phyloP scores from a whole-genome alignment of 1,139 yeast species.

The Nakaseomyces glabratus region DNA sequence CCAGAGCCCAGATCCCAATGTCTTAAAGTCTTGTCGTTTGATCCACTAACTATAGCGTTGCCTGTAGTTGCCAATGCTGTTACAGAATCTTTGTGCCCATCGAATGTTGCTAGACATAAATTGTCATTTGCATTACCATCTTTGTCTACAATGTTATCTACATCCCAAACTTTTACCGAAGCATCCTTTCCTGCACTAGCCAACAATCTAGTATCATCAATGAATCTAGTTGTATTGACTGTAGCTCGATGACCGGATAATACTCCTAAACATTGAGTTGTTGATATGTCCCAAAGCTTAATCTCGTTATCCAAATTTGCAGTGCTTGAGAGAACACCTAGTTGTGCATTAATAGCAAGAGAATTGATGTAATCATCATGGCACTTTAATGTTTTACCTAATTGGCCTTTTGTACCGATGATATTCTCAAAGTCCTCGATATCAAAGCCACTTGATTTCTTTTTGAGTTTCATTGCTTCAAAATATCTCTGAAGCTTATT shows the following conservation, averaged over 20 bases:
- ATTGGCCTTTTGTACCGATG: background rate
- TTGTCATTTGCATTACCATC: background rate
- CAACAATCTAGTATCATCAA: slow-evolving; percentile 36
- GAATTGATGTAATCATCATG: slow-evolving; percentile 39
- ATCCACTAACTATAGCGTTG: slow-evolving; percentile 61
- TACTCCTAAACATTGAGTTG: slow-evolving; percentile 40
- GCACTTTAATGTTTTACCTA: background rate
- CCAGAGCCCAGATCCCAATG: slow-evolving; percentile 88
- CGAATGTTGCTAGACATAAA: slow-evolving; percentile 41
- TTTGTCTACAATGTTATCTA: slow-evolving; percentile 25
- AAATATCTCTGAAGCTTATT: background rate
- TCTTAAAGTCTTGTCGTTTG: slow-evolving; percentile 74
- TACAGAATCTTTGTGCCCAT: slow-evolving; percentile 55
- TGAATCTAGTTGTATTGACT: slow-evolving; percentile 49
- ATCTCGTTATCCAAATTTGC: slow-evolving; percentile 67
- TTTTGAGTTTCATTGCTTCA: background rate
- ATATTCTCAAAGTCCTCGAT: background rate
- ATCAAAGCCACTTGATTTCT: background rate
- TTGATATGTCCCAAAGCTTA: slow-evolving; percentile 70
- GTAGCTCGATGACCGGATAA: slow-evolving; percentile 48
- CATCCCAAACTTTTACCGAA: slow-evolving; percentile 50
- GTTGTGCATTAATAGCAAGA: slow-evolving; percentile 59
- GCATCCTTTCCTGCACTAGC: slow-evolving; percentile 60
- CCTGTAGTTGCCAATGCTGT: slow-evolving; percentile 55
- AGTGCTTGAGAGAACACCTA: slow-evolving; percentile 67